These are phyloP conservation scores for Hyphodiscus sp. DNA, from an alignment of 2,329 filamentous ascomycete genomes.

Conservation along the genomic window DNA sequence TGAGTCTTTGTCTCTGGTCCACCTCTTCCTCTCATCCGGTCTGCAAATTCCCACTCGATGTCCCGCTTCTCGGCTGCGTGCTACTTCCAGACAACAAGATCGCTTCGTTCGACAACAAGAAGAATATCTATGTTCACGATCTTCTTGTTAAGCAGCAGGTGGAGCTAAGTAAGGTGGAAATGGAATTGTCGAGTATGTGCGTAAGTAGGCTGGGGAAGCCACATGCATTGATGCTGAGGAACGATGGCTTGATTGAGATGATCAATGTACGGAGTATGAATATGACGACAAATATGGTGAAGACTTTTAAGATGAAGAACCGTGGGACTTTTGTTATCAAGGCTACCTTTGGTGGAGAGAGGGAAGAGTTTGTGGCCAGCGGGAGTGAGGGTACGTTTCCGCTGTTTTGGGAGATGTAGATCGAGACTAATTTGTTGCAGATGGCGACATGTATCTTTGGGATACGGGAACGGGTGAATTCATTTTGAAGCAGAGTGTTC, in stretches of 20 bases:
- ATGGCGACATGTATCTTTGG: neutral
- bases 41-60: neutral
- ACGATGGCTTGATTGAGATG: neutral
- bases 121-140: neutral
- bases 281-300: neutral
- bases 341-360: neutral
- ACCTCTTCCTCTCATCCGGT: neutral
- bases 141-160: neutral
- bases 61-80: neutral
- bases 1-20: neutral
- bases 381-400: neutral
- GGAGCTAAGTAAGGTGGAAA: neutral
- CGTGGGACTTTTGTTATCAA: neutral
- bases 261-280: neutral
- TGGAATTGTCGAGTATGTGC: neutral
- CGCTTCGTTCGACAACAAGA: neutral
- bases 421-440: neutral
- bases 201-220: neutral
- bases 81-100: neutral
- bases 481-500: neutral
- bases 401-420: neutral
- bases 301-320: neutral
- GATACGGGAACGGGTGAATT: neutral
- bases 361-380: neutral
- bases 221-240: neutral